Conservation (phyloP, 441 rosid species). For the Sinapis alba region DNA sequence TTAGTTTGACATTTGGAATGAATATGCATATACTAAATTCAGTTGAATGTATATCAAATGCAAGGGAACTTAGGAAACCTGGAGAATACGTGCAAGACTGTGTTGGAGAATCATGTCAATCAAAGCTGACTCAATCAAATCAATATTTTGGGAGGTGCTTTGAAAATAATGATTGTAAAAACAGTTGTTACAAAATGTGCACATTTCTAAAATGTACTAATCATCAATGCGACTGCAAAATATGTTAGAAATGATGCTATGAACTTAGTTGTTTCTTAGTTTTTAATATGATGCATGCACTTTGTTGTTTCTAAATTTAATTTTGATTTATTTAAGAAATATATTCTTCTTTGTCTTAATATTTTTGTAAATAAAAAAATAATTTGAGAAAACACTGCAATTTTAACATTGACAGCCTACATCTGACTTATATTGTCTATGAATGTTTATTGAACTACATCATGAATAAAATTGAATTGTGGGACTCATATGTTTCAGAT, state of each 20-base stretch:
- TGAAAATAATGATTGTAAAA: not conserved
- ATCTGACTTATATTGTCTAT: no score
- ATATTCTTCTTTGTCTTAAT: not conserved
- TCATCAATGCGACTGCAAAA: not conserved
- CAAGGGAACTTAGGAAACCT: slow-evolving; percentile 7
- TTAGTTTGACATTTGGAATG: no score
- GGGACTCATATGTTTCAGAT: not conserved
- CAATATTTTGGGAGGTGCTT: slow-evolving; percentile 29
- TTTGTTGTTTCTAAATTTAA: not conserved
- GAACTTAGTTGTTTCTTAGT: not conserved
- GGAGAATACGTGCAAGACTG: not conserved
- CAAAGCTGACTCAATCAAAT: not conserved
- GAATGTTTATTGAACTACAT: no score
- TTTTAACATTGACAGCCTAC: not conserved
- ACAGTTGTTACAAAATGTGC: slow-evolving; percentile 35
- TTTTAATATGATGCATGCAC: not conserved
- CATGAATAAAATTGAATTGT: not conserved
- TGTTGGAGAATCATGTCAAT: slow-evolving; percentile 7
- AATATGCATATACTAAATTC: not conserved
- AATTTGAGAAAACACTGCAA: no score
- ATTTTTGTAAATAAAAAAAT: no score
- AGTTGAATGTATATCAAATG: slow-evolving; percentile 8
- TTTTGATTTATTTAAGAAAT: not conserved
- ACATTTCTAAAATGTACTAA: not conserved
- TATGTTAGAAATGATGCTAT: slow-evolving; percentile 3